Base-by-base conservation (phyloP, 2,329 filamentous ascomycete species). In the Nothophaeocryptopus gaeumannii region DNA sequence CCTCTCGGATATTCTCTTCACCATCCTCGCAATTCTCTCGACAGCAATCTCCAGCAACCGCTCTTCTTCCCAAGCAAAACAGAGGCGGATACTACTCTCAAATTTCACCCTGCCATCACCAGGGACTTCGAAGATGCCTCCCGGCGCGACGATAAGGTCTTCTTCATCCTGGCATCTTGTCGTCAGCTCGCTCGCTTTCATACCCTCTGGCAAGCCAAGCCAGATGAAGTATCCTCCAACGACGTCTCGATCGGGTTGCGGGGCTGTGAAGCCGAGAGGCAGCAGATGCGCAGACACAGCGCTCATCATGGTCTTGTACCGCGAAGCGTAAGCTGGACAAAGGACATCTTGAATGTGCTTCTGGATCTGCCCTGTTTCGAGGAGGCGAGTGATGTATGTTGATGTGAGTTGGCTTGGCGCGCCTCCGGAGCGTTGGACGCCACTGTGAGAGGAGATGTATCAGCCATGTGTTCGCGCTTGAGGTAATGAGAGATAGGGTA, bases 171-270 rank as follows among this genome's bases (percentile, higher is more conserved):
- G 72, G 12, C 84, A 84, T 34, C 74, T 73, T 58, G 76, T 70
- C 5, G 80, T 80, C 30, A 89, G 72, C 7, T 77, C 74, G 30
- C 70, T 71, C 32, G 78, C 82, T 8, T 76, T 73, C 46, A 85
- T 70, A 38, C 64, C 47, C 55, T 67, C 55, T 0, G 84, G 83
- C 4, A 95, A 68, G 1, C 75, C 77, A 20, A 95, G 69, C 89
- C 89, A 96, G 40, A 95, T 74, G 67, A 95, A 96, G 66, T 92
- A 96, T 0, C 90, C 90, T 0, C 90, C 90, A 29, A 84, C 85
- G 2, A 84, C 67, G 3, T 72, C 66, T 31, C 73, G 68, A 47
- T 72, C 66, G 1, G 67, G 61, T 47, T 78, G 69, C 11, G 69
- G 67, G 33, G 74, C 51, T 60, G 68, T 58, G 72, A 87, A 78